phyloP scores from a whole-genome alignment of 2,329 filamentous ascomycete genomes.

The Verticillium albo-atrum region DNA sequence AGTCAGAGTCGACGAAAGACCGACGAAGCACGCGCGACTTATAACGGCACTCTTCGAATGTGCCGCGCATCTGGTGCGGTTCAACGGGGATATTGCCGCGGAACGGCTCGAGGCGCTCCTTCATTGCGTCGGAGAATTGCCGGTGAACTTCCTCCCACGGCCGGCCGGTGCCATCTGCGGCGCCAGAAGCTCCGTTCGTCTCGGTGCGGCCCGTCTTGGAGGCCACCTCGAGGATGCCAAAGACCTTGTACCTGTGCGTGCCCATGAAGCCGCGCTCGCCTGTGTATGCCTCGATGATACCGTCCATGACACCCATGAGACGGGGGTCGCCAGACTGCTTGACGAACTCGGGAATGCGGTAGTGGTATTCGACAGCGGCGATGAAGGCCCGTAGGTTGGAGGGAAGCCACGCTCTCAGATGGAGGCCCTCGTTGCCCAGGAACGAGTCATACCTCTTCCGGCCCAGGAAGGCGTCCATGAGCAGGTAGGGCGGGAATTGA shows the following conservation, averaged over 20 bases:
- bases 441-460: constrained; percentile 47
- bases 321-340: constrained; percentile 42
- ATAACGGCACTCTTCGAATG: constrained; percentile 51
- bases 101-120: constrained; percentile 46
- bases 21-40: constrained; percentile 38
- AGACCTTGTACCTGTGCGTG: constrained; percentile 52
- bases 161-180: constrained; percentile 29
- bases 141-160: constrained; percentile 47
- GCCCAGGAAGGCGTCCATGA: constrained; percentile 52
- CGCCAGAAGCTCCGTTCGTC: constrained; percentile 46
- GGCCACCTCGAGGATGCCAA: constrained; percentile 49
- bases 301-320: constrained; percentile 48
- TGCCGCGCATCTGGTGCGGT: constrained; percentile 49
- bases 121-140: constrained; percentile 49
- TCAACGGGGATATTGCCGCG: constrained; percentile 41
- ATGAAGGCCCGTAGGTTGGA: constrained; percentile 52
- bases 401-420: constrained; percentile 48
- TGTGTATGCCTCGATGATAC: constrained; percentile 50
- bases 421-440: constrained; percentile 45
- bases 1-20: constrained; percentile 41
- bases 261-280: constrained; percentile 54
- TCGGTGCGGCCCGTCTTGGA: constrained; percentile 48
- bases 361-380: constrained; percentile 49
- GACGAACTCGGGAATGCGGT: constrained; percentile 49
- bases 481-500: constrained; percentile 46